A percentile compares a stretch with the other conserved stretches of the same genome.
These are phyloP conservation scores for Porcisia deanei DNA, from an alignment of 208 protist genomes.

Conservation along the genomic window DNA sequence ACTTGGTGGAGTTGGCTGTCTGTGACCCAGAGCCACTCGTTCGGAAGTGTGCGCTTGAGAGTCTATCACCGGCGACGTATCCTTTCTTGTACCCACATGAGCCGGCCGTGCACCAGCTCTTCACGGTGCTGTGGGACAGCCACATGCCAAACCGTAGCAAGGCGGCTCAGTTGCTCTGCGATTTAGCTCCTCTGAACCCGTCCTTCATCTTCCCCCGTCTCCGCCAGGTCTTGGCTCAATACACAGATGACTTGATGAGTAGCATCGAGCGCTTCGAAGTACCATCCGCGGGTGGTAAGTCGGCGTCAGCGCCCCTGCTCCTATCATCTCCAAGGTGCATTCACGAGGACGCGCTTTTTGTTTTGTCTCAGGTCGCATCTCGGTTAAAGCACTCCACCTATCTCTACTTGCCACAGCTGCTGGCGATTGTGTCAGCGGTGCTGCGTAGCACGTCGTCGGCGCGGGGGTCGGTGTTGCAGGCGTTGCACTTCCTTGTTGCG, in stretches of 20 bases:
- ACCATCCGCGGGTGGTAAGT: conserved; percentile 13
- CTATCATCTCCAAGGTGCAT: conserved; percentile 3
- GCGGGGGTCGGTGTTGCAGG: conserved; percentile 53
- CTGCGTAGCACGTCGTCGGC: conserved; percentile 28
- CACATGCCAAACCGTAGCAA: conserved; percentile 61
- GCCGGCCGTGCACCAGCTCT: conserved; percentile 60
- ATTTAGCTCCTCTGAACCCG: conserved; percentile 54
- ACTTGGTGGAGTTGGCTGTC: conserved; percentile 65
- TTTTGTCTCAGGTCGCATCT: conserved; percentile 22
- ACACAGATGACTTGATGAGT: conserved; percentile 50
- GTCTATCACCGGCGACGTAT: conserved; percentile 49
- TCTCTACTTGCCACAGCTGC: conserved; percentile 28
- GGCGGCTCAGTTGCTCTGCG: conserved; percentile 64
- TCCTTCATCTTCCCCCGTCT: conserved; percentile 68
- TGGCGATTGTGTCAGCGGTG: conserved; percentile 29
- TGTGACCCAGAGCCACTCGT: conserved; percentile 72
- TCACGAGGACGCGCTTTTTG: conserved; percentile 25
- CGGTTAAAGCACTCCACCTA: conserved; percentile 26
- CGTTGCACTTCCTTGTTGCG: conserved; percentile 63
- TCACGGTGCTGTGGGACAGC: conserved; percentile 66
- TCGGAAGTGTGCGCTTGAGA: conserved; percentile 56
- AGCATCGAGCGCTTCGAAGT: conserved; percentile 5
- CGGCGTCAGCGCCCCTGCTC: conserved; percentile 38
- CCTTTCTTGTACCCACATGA: conserved; percentile 75
- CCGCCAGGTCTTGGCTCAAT: conserved; percentile 56